Evolutionary conservation across 257 asterid genomes (phyloP).

Genomic region (Nicotiana tomentosiformis): DNA sequence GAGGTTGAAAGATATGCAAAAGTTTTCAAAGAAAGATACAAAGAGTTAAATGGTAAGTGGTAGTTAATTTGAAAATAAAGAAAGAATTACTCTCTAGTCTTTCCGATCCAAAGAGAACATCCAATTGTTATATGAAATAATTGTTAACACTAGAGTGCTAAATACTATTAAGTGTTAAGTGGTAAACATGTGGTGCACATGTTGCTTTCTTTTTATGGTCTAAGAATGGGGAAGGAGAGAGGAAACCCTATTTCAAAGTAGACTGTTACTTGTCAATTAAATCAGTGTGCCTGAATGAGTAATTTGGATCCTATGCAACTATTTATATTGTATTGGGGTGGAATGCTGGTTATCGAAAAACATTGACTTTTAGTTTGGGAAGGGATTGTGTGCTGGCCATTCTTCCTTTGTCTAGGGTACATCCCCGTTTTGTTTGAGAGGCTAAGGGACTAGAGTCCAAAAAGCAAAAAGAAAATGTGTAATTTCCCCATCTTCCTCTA

Average conservation of each 20-base stretch:
- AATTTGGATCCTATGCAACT: background rate
- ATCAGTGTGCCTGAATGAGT: background rate
- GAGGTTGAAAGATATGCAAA: conserved; percentile 93
- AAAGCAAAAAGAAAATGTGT: background rate
- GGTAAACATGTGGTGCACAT: background rate
- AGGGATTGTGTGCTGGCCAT: background rate
- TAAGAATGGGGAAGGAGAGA: background rate
- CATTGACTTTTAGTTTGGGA: background rate
- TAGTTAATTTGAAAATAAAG: background rate
- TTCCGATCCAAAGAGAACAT: background rate
- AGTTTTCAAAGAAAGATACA: conserved; percentile 89
- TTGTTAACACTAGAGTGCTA: background rate
- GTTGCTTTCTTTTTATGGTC: background rate
- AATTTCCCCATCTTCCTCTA: background rate
- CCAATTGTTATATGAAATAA: background rate
- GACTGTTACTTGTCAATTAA: background rate
- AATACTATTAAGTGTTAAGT: background rate
- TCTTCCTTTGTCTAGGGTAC: background rate
- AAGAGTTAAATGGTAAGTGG: conserved; percentile 72
- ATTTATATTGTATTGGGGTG: background rate
- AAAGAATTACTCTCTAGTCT: background rate
- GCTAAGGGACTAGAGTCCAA: background rate
- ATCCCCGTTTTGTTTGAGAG: background rate
- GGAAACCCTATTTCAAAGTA: background rate
- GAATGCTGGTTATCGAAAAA: background rate